A percentile compares a stretch with the other conserved stretches of the same genome.
Conservation (phyloP, 495 filamentous ascomycete genomes). For the Penicillium subrubescens region DNA sequence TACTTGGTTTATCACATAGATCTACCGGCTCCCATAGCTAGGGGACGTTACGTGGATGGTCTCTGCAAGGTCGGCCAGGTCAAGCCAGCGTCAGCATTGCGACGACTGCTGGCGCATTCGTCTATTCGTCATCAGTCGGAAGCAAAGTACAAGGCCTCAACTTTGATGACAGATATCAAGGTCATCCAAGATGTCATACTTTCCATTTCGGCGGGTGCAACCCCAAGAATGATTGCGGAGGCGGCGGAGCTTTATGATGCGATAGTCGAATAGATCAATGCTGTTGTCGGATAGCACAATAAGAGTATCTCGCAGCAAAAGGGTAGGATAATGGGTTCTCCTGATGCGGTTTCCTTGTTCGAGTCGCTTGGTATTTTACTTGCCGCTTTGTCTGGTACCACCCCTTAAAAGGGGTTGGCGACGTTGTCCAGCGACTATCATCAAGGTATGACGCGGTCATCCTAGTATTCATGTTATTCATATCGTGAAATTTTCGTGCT, state of each 20-base stretch:
- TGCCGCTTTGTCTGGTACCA: slow-evolving; percentile 46
- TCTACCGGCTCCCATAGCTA: too few relatives aligned
- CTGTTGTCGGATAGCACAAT: slow-evolving; percentile 41
- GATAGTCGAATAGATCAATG: slow-evolving; percentile 44
- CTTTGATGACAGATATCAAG: slow-evolving; percentile 49
- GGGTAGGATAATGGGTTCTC: slow-evolving; percentile 38
- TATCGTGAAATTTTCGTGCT: slow-evolving; percentile 6
- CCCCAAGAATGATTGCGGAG: slow-evolving; percentile 34
- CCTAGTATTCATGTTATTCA: too few relatives aligned
- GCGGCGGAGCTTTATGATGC: slow-evolving; percentile 37
- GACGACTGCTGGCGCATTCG: slow-evolving; percentile 62
- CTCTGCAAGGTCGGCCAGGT: slow-evolving; percentile 57
- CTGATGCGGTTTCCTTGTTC: slow-evolving; percentile 47
- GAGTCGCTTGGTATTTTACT: slow-evolving; percentile 49
- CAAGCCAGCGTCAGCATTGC: slow-evolving; percentile 58
- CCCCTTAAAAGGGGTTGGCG: slow-evolving; percentile 40
- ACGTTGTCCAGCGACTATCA: slow-evolving; percentile 39
- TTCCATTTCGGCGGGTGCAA: slow-evolving; percentile 37
- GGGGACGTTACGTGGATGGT: slow-evolving; percentile 67
- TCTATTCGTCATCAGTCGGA: slow-evolving; percentile 34
- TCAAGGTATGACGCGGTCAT: slow-evolving; percentile 33
- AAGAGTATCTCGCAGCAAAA: slow-evolving; percentile 29
- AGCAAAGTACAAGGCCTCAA: slow-evolving; percentile 28
- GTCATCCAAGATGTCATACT: slow-evolving; percentile 49
- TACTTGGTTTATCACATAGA: too few relatives aligned